Base-by-base conservation (phyloP, 139 green algal species). In the Micractinium sp. region DNA sequence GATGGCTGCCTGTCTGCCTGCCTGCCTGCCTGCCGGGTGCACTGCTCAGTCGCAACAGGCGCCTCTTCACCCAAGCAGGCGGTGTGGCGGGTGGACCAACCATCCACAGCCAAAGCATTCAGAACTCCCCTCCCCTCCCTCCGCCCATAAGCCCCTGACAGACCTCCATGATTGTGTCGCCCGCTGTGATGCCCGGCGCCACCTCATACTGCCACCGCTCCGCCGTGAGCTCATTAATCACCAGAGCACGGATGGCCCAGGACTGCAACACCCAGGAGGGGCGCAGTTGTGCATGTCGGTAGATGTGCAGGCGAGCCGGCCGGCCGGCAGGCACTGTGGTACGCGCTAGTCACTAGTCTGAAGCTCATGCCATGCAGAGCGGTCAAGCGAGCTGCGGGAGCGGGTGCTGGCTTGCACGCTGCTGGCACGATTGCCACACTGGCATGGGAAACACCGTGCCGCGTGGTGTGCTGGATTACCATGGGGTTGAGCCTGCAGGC, bases 401-500 rank as follows among this genome's bases (percentile, higher is more conserved):
- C n/a, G n/a, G n/a, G n/a, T 56, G 47, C 47, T 56, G 47, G 5
- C 47, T 5, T 56, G 9, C 47, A 56, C 47, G 47, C 9, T 56
- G 47, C 47, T 56, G 47, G 9, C 47, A 56, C n/a, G n/a, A n/a
- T n/a, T n/a, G n/a, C n/a, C n/a, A n/a, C n/a, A n/a, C n/a, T n/a
- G n/a, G n/a, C n/a, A n/a, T n/a, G 47, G 47, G 47, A 5, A 56
- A 9, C 47, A 56, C 47, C 7, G 47, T 5, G 47, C 47, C 47
- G 9, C n/a, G n/a, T n/a, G n/a, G 69, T 78, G 76, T 87, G 9
- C 38, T 16, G 33, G 61, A 56, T 74, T 95, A 92, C 33, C 92
- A 92, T 35, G 85, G 85, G 20, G 92, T 93, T 88, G 94, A 97
- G 47, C 47, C 47, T 56, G 47, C 47, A 56, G 47, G 47, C 47